phyloP scores from a whole-genome alignment of 805 yeast genomes.

The Dipodascus albidus region DNA sequence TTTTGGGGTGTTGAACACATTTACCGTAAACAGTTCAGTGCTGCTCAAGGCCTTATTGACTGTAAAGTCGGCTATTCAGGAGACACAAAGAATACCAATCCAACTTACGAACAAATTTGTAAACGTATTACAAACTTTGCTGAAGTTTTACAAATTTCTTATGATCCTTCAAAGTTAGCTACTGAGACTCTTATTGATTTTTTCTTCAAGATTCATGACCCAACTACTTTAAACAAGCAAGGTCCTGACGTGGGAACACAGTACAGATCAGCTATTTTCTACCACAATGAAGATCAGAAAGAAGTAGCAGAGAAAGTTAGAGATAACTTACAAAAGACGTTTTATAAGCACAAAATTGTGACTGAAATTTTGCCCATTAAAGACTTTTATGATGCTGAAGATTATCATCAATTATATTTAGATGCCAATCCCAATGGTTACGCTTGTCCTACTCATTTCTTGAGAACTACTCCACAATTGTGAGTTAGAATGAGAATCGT shows the following conservation, averaged over 20 bases:
- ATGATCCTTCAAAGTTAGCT: slow-evolving; percentile 54
- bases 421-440: slow-evolving; percentile 75
- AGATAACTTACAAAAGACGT: slow-evolving; percentile 51
- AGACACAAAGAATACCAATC: slow-evolving; percentile 39
- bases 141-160: slow-evolving; percentile 75
- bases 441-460: slow-evolving; percentile 80
- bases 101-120: slow-evolving; percentile 66
- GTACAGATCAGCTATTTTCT: slow-evolving; percentile 74
- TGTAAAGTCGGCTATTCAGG: slow-evolving; percentile 86
- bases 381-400: slow-evolving; percentile 88
- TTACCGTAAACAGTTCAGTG: slow-evolving; percentile 55
- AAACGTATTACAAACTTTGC: slow-evolving; percentile 68
- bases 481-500: no score
- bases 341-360: slow-evolving; percentile 61
- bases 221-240: slow-evolving; percentile 71
- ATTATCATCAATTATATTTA: slow-evolving; percentile 79
- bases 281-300: slow-evolving; percentile 42
- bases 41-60: slow-evolving; percentile 53
- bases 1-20: slow-evolving; percentile 63
- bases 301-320: slow-evolving; percentile 33
- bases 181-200: slow-evolving; percentile 61
- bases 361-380: slow-evolving; percentile 60
- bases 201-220: slow-evolving; percentile 90
- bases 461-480: slow-evolving; percentile 49
- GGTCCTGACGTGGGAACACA: slow-evolving; percentile 89